Evolutionary conservation across 768 basidiomycete species (phyloP), one percentile per base, ranked within the genome.

Genomic region (Lactarius psammicola): DNA sequence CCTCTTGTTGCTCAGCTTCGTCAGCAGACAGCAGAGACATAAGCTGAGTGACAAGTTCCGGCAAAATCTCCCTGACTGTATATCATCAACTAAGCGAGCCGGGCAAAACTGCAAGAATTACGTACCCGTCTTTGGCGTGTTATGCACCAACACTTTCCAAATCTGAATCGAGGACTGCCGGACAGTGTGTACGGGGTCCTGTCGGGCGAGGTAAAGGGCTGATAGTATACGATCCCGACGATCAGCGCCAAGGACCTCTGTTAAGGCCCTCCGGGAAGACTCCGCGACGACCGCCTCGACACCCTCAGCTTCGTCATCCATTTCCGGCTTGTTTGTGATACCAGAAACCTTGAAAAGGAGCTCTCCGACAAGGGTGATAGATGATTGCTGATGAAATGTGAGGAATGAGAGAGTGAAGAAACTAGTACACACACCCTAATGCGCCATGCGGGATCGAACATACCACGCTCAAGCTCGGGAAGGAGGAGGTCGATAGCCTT

Each of bases 71-170:
- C 67, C 95, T 88, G 23, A 90, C 92, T 91, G 40, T 71, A 10
- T 60, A 69, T 63, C 68, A 62, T 66, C 55, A 59, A 59, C 2
- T 26, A 54, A 36, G 30, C 7, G 44, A 18, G 3, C 9, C 13
- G 34, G 6, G 46, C 17, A 18, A 3, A n/a, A 17, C 51, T 13
- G 15, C 64, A 44, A 42, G 38, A 57, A 18, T 34, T 26, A n/a
- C 79, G 63, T 73, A 94, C 94, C 89, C 69, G 94, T 96, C 54
- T 89, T 82, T 6, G 94, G 95, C 0, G 94, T 96, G 71, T 96
- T 98, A 75, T 94, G 86, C 11, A 99, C 95, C 68, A 98, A 81
- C 4, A 94, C 96, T 77, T 98, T 98, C 97, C 97, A 99, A 69
- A 98, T 97, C 64, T 94, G 94, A 54, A 96, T 85, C 0, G 95